Evolutionary conservation across 805 yeast species (phyloP).

Genomic region (Candida verbasci): DNA sequence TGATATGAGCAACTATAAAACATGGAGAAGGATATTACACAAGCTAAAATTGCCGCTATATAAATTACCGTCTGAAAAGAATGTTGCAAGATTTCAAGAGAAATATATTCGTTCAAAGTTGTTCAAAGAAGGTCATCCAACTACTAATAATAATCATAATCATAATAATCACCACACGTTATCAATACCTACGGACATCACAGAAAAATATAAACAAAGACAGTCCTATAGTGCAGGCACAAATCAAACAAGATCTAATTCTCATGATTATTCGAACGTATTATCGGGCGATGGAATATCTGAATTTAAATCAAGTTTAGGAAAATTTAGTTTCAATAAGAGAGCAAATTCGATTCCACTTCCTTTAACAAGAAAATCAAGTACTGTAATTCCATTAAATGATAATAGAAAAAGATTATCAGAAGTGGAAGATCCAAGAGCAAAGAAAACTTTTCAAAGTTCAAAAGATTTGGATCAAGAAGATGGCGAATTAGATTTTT

Average conservation of each 20-base stretch:
- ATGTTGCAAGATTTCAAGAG: conserved; percentile 18
- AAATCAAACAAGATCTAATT: neutral
- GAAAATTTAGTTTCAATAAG: conserved; percentile 22
- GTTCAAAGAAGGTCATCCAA: neutral
- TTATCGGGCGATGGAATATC: conserved; percentile 22
- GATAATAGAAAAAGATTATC: neutral
- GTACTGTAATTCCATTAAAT: neutral
- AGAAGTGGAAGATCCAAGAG: conserved; percentile 1
- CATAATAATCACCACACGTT: neutral
- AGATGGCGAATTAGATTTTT: conserved; percentile 38
- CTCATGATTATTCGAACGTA: conserved; percentile 37
- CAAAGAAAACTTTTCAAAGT: neutral
- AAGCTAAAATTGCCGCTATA: conserved; percentile 42
- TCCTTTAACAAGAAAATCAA: conserved; percentile 4
- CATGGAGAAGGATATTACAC: conserved; percentile 38
- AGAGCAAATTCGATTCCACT: conserved; percentile 2
- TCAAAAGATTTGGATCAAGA: conserved; percentile 14
- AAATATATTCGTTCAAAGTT: conserved; percentile 13
- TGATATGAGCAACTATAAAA: conserved; percentile 24
- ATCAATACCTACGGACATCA: neutral
- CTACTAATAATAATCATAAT: neutral
- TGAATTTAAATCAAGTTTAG: conserved; percentile 26
- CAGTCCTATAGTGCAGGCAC: conserved; percentile 9
- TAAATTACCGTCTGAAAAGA: conserved; percentile 37
- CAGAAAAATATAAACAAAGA: conserved; percentile 4